Base-by-base conservation (phyloP, 345 rosid species). In the Eucalyptus pauciflora region DNA sequence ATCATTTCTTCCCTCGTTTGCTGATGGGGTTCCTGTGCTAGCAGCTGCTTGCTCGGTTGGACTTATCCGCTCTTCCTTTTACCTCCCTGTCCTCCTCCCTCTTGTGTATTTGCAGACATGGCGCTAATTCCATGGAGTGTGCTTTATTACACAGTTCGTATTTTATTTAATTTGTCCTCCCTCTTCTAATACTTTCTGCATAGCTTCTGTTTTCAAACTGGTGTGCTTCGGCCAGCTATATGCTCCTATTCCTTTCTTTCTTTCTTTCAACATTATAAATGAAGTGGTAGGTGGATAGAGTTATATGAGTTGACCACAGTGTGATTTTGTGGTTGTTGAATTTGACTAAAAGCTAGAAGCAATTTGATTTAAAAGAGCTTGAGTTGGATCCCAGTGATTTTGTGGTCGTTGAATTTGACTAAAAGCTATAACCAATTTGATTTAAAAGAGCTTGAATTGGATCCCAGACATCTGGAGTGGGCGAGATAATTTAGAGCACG, bases 1-100 rank as follows among this genome's bases (percentile, higher is more conserved):
- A 90, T 92, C 91, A 92, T 92, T 92, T 86, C 86, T 88, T 13
- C 48, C 60, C 88, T 71, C 29, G 11, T 76, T 41, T 41, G 22
- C 48, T 76, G 48, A 41, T 43, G 14, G 14, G 48, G 15, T 76
- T 76, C 85, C 85, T 41, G 83, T 76, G 83, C 83, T 41, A 76
- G 43, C 83, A 20, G 48, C 83, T 37, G 48, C 83, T 37, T 86
- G 86, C 56, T 43, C 87, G 90, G 87, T 85, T 86, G 69, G 62
- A 27, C 67, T 64, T 56, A 58, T 86, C 76, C 27, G 0, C 50
- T 25, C 10, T 20, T 24, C 37, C 18, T 31, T 48, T 37, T n/a
- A 37, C 60, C 7, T 41, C 13, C 49, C 1, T 45, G 46, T 22
- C 67, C 48, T 86, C 87, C 31, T 43, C 48, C 29, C 48, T 41